A percentile compares a stretch with the other conserved stretches of the same genome.
These are phyloP conservation scores for Emergomyces orientalis DNA, from an alignment of 2,329 filamentous ascomycete species.

Conservation along the genomic window DNA sequence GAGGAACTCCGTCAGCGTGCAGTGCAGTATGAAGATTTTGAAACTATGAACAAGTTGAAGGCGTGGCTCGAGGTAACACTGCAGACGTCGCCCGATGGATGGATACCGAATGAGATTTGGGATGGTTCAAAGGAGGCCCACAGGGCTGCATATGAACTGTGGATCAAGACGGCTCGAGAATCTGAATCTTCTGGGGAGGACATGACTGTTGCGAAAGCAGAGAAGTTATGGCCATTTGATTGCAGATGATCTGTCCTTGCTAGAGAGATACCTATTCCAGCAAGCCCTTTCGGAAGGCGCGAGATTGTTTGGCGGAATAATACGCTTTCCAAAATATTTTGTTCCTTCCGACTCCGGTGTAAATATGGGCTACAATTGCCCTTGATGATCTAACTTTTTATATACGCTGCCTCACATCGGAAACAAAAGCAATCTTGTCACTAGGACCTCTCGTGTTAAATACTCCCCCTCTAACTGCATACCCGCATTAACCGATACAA, in stretches of 20 bases:
- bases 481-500: too few relatives aligned
- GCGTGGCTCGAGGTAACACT: conserved; percentile 21
- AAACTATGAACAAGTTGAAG: conserved; percentile 24
- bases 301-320: not conserved
- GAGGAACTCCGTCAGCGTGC: conserved; percentile 21
- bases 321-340: not conserved
- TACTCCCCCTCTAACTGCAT: too few relatives aligned
- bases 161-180: conserved; percentile 19
- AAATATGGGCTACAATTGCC: not conserved
- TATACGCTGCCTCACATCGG: too few relatives aligned
- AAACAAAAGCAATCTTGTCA: too few relatives aligned
- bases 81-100: conserved; percentile 26
- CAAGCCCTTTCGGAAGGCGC: not conserved
- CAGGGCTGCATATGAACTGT: conserved; percentile 22
- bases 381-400: too few relatives aligned
- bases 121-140: conserved; percentile 22
- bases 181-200: conserved; percentile 9
- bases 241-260: not conserved
- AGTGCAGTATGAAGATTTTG: conserved; percentile 25
- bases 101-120: conserved; percentile 27
- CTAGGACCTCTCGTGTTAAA: too few relatives aligned
- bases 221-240: conserved; percentile 16
- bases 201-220: conserved; percentile 13
- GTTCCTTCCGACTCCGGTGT: not conserved
- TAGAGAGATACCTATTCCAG: not conserved